phyloP scores from a whole-genome alignment of 352 stramenopile species.

The Phytophthora vignae region DNA sequence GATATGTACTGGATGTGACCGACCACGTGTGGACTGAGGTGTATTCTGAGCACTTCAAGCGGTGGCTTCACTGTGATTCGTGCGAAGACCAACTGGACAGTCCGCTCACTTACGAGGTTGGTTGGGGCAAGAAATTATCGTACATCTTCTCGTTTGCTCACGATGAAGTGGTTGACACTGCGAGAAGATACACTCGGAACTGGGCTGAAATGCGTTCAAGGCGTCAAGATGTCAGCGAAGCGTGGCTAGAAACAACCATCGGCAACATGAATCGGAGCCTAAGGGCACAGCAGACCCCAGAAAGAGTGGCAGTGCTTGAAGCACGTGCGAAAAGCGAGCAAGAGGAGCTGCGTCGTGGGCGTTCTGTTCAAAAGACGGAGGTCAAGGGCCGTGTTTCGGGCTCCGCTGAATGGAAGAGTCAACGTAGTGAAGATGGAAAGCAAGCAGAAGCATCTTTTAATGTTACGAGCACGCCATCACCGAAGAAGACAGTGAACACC shows the following conservation, averaged over 20 bases:
- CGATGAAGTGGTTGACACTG: conserved; percentile 93
- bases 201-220: conserved; percentile 71
- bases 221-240: conserved; percentile 72
- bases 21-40: conserved; percentile 97
- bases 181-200: conserved; percentile 77
- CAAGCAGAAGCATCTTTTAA: conserved; percentile 10
- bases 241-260: conserved; percentile 66
- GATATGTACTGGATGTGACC: conserved; percentile 94
- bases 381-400: conserved; percentile 80
- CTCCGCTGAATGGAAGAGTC: conserved; percentile 80
- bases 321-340: conserved; percentile 48
- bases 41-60: conserved; percentile 74
- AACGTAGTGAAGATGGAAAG: conserved; percentile 72
- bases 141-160: conserved; percentile 92
- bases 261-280: conserved; percentile 58
- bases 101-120: conserved; percentile 95
- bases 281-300: conserved; percentile 31
- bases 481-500: neutral
- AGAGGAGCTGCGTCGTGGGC: conserved; percentile 51
- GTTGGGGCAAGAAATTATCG: conserved; percentile 94
- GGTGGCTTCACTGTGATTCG: conserved; percentile 95
- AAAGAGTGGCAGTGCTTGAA: conserved; percentile 48
- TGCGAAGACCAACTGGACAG: conserved; percentile 95
- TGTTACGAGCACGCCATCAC: neutral
- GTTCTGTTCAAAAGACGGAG: conserved; percentile 50